phyloP scores from a whole-genome alignment of 306 rosid species.

The Glycine soja region DNA sequence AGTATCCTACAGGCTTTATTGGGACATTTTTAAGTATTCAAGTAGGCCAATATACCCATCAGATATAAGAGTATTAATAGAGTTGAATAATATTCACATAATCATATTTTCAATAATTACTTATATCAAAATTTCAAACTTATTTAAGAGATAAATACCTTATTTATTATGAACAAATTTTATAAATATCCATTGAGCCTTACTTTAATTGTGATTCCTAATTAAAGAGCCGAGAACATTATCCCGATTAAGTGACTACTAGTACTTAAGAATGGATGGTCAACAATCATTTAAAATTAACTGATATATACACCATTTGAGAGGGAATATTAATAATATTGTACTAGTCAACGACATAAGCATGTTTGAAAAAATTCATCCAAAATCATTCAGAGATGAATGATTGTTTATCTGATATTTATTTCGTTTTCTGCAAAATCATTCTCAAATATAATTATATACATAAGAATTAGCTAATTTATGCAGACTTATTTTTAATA shows the following conservation, averaged over 20 bases:
- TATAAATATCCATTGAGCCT: neutral
- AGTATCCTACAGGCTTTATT: too few relatives aligned
- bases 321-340: slow-evolving; percentile 1
- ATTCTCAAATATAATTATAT: neutral
- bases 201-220: neutral
- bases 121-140: too few relatives aligned
- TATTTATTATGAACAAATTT: neutral
- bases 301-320: neutral
- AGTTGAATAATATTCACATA: too few relatives aligned
- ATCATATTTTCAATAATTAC: too few relatives aligned
- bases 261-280: neutral
- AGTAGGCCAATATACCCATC: too few relatives aligned
- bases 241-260: neutral
- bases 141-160: too few relatives aligned
- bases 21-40: too few relatives aligned
- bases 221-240: neutral
- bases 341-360: neutral
- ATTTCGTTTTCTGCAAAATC: slow-evolving; percentile 10
- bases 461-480: too few relatives aligned
- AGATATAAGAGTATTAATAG: too few relatives aligned
- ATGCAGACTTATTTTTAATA: too few relatives aligned
- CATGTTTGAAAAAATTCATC: slow-evolving; percentile 11
- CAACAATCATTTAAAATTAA: neutral
- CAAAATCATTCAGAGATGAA: slow-evolving; percentile 27
- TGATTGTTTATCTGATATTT: slow-evolving; percentile 31